Percentiles rank a stretch among this genome's conserved stretches.
Conservation (phyloP, 1,139 yeast genomes). For the Trichomonascaceae sp. region DNA sequence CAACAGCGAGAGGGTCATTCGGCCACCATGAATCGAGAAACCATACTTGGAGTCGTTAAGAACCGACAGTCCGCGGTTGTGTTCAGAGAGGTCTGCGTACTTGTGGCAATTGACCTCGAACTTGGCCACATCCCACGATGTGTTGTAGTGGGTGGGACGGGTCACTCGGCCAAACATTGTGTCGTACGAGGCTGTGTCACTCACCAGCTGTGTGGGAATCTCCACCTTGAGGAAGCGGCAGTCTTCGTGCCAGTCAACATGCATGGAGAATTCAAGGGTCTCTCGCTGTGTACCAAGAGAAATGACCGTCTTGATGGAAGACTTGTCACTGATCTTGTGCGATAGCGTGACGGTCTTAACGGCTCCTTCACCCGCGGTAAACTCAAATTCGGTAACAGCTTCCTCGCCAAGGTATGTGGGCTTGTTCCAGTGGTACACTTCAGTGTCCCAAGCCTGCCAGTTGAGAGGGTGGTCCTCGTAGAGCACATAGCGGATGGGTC, state of each 20-base stretch:
- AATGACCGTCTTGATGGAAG: constrained; percentile 55
- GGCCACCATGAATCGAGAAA: constrained; percentile 82
- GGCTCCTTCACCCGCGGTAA: constrained; percentile 16
- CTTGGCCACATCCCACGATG: constrained; percentile 93
- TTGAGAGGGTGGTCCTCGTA: constrained; percentile 83
- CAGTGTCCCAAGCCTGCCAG: constrained; percentile 98
- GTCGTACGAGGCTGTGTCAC: constrained; percentile 75
- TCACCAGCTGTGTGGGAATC: constrained; percentile 73
- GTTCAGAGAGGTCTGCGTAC: constrained; percentile 82
- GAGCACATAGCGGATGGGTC: constrained; percentile 52
- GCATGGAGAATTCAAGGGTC: constrained; percentile 40
- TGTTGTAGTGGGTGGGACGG: constrained; percentile 88
- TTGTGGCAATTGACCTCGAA: constrained; percentile 93
- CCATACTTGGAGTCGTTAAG: constrained; percentile 84
- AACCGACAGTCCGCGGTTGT: constrained; percentile 71
- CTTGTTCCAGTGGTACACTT: constrained; percentile 66
- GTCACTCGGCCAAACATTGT: constrained; percentile 86
- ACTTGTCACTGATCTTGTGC: constrained; percentile 42
- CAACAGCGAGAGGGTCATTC: constrained; percentile 67
- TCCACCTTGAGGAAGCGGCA: constrained; percentile 87
- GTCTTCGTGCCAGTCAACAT: constrained; percentile 77
- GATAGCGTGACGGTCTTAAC: constrained; percentile 36
- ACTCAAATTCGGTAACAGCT: neutral
- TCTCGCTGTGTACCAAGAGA: constrained; percentile 45
- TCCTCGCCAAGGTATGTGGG: constrained; percentile 34